Base-by-base conservation (phyloP, 1,284 basidiomycete genomes). In the Trichosporon coremiiforme region DNA sequence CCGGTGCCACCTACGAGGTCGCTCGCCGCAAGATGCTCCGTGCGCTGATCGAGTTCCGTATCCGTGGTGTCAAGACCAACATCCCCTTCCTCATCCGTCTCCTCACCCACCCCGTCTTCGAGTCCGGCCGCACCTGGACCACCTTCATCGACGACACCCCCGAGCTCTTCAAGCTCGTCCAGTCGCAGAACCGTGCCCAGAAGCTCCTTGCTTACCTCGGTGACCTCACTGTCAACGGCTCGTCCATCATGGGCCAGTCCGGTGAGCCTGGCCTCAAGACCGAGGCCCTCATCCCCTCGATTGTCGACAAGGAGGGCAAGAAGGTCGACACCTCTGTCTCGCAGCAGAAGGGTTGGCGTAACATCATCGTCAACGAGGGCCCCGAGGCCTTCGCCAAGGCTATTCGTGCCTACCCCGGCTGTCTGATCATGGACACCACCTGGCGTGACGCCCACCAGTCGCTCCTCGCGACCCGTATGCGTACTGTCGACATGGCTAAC, bases 361-460 rank as follows among this genome's bases (percentile, higher is more conserved):
- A 98, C 86, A 98, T 99, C 84, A 97, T 99, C 82, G 91, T 97
- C 78, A 94, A 98, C 84, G 89, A 98, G 76, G 97, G 97, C 62
- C 97, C 97, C 33, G 97, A 95, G 84, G 97, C 94, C 0, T 99
- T 99, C 81, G 97, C 97, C 71, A 98, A 96, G 86, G 97, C 97
- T 36, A 94, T 99, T 66, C 90, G 97, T 76, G 91, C 91, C 75
- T 99, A 99, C 85, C 94, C 94, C 68, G 97, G 97, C 74, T 91
- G 90, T 72, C 88, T 95, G 73, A 95, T 95, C 85, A 95, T 95
- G 94, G 94, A 98, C 86, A 99, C 96, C 65, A 99, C 96, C 9
- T 99, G 97, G 96, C 92, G 97, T 84, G 97, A 99, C 83, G 97
- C 97, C 63, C 97, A 99, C 84, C 97, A 99, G 85, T 97, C 94